These are phyloP conservation scores for Thraustochytrium striatum DNA, from an alignment of 352 stramenopile genomes.

Conservation along the genomic window DNA sequence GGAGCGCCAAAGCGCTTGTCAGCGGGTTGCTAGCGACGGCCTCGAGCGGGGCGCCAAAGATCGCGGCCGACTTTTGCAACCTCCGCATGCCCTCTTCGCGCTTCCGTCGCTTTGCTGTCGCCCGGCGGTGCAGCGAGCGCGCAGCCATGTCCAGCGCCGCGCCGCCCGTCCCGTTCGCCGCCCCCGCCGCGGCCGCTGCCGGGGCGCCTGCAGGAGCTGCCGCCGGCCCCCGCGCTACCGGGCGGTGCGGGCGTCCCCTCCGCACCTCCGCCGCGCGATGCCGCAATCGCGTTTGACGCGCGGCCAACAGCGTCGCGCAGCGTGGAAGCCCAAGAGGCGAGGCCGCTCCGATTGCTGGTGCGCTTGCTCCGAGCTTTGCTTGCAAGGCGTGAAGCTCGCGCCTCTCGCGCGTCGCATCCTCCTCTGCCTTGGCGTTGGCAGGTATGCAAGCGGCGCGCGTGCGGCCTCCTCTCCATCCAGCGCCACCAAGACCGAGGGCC, in stretches of 20 bases:
- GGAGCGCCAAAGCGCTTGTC: background rate
- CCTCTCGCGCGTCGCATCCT: no score
- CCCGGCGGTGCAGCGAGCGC: background rate
- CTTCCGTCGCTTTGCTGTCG: background rate
- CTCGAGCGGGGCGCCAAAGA: conserved; percentile 5
- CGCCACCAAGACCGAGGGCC: background rate
- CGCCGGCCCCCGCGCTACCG: no score
- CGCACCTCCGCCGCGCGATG: no score
- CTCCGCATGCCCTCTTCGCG: background rate
- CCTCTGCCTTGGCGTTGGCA: no score
- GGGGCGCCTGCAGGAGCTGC: no score
- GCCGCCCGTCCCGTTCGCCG: background rate
- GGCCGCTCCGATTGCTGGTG: background rate
- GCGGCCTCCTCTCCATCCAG: background rate
- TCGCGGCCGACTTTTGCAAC: background rate
- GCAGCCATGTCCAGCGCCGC: conserved; percentile 11
- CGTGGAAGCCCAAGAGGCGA: background rate
- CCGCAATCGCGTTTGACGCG: background rate
- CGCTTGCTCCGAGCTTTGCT: background rate
- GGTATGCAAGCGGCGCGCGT: no score
- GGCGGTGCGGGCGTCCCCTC: no score
- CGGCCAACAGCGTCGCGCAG: background rate
- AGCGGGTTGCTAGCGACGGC: background rate
- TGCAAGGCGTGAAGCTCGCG: background rate
- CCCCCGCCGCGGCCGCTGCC: background rate